Base-by-base conservation (phyloP, 495 filamentous ascomycete species). In the Pyrenula massariospora region DNA sequence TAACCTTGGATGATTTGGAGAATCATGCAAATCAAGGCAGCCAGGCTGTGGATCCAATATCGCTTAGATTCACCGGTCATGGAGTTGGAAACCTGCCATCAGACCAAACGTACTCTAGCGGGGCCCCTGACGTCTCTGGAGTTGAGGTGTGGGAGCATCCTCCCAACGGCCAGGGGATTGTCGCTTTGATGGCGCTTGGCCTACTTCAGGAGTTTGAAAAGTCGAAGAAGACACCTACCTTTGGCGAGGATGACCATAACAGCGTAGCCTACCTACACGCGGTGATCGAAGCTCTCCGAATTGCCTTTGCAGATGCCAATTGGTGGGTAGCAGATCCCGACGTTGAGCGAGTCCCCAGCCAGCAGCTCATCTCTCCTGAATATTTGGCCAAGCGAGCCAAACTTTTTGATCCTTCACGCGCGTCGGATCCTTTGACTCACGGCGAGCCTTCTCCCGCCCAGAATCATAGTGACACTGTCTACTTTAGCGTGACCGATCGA, bases 161-260 rank as follows among this genome's bases (percentile, higher is more conserved):
- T 47, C 93, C 93, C n/a, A 97, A 96, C 70, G 91, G 94, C 0
- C 93, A 98, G 68, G 93, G 93, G 11, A 86, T 98, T 59, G 90
- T 97, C 0, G 94, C 93, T 2, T 76, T 97, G 47, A 94, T 97
- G 82, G 86, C 93, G 0, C 75, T 98, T 0, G 93, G 94, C 1
- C 92, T 97, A 59, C 73, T 98, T 50, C 83, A 95, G 63, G 81
- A 87, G 62, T 78, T 98, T 3, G 88, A 95, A 69, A 76, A 78
- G n/a, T 67, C 67, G 10, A 83, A 82, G 47, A 80, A 81, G 57
- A 87, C 95, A 63, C 82, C 83, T 8, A 76, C 69, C n/a, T 95
- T 89, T 69, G 69, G 59, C 0, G 65, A 78, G 24, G 64, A 68
- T 0, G 86, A 95, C 63, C 88, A 92, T 74, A 94, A 95, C 74